Conservation (phyloP, 257 asterid species). For the Gentiana straminea region DNA sequence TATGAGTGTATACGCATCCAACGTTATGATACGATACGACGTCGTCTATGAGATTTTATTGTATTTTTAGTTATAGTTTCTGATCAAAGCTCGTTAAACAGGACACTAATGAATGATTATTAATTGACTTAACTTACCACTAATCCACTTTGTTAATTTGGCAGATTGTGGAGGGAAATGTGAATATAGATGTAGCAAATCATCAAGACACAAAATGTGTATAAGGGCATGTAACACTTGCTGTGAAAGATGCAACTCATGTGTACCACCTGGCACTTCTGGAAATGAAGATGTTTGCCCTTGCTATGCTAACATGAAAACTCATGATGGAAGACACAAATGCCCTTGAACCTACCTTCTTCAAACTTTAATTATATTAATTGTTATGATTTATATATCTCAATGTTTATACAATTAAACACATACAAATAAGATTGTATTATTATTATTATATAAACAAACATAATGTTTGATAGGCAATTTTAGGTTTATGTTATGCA, state of each 20-base stretch:
- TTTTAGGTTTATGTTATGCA: too few relatives aligned
- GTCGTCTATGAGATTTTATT: not conserved
- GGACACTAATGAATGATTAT: too few relatives aligned
- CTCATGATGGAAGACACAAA: slow-evolving; percentile 52
- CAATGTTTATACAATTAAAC: too few relatives aligned
- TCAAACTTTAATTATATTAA: too few relatives aligned
- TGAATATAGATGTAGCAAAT: slow-evolving; percentile 35
- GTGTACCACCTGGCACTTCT: slow-evolving; percentile 69
- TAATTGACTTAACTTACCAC: not conserved
- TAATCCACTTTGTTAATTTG: too few relatives aligned
- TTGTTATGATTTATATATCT: too few relatives aligned
- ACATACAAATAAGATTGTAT: too few relatives aligned
- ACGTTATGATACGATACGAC: not conserved
- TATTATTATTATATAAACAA: too few relatives aligned
- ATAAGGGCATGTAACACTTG: slow-evolving; percentile 54
- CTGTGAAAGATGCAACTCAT: slow-evolving; percentile 47
- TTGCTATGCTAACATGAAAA: slow-evolving; percentile 53
- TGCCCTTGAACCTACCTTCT: slow-evolving; percentile 53
- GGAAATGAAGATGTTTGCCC: slow-evolving; percentile 54
- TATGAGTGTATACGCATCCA: not conserved
- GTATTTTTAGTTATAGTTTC: too few relatives aligned
- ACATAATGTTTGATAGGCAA: too few relatives aligned
- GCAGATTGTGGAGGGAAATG: slow-evolving; percentile 6
- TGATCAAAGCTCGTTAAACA: not conserved
- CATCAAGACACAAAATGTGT: slow-evolving; percentile 53